phyloP scores from a whole-genome alignment of 2,329 filamentous ascomycete genomes.

The Pseudocercospora fijiensis region DNA sequence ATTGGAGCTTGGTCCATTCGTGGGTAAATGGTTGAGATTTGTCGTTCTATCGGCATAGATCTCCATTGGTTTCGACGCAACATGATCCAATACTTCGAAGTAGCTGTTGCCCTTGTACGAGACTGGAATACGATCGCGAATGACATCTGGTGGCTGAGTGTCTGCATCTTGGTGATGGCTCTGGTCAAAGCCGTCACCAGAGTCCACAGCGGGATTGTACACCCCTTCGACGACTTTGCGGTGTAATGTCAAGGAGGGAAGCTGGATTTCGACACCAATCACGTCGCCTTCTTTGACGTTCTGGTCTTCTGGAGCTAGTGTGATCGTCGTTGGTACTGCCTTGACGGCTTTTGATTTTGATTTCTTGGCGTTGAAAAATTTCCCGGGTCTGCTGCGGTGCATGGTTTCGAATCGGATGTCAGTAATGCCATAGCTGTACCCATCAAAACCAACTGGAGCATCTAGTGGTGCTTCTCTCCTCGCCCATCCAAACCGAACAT shows the following conservation, averaged over 20 bases:
- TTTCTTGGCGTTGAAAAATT: slow-evolving; percentile 60
- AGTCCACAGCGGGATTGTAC: slow-evolving; percentile 82
- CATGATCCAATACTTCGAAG: slow-evolving; percentile 90
- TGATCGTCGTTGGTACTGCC: slow-evolving; percentile 42
- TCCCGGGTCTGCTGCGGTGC: slow-evolving; percentile 88
- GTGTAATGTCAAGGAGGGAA: slow-evolving; percentile 82
- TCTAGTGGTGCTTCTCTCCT: slow-evolving; percentile 77
- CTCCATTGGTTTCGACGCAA: slow-evolving; percentile 82
- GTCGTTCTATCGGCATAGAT: slow-evolving; percentile 54
- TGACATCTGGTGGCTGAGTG: slow-evolving; percentile 67
- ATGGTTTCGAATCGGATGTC: slow-evolving; percentile 89
- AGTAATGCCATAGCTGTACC: slow-evolving; percentile 90
- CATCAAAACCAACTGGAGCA: slow-evolving; percentile 80
- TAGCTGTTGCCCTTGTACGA: slow-evolving; percentile 91
- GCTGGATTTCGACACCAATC: slow-evolving; percentile 85
- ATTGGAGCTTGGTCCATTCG: slow-evolving; percentile 36
- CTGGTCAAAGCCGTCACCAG: slow-evolving; percentile 55
- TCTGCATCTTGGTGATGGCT: slow-evolving; percentile 24
- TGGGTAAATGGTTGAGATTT: slow-evolving; percentile 62
- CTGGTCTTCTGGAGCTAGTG: slow-evolving; percentile 54
- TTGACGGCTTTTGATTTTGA: slow-evolving; percentile 39
- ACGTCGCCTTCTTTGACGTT: slow-evolving; percentile 87
- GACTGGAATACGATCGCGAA: slow-evolving; percentile 92
- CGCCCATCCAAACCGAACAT: slow-evolving; percentile 82
- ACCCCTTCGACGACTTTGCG: slow-evolving; percentile 82